Evolutionary conservation across 2,329 filamentous ascomycete species (phyloP).

Genomic region (Paramyrothecium roridum): DNA sequence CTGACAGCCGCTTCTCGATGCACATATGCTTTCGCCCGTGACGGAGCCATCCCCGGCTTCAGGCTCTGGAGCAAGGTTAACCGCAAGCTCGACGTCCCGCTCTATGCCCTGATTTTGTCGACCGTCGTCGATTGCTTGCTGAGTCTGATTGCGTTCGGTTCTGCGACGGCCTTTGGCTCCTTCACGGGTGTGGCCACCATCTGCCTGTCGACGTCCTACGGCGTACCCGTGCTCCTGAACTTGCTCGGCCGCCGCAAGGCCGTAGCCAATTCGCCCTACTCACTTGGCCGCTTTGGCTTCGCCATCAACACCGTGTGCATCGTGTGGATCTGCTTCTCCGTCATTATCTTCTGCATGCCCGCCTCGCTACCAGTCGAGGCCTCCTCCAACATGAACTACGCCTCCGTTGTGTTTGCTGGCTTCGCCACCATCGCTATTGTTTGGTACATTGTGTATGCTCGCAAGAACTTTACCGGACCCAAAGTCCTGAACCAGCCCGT

Average conservation of each 20-base stretch:
- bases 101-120: conserved; percentile 67
- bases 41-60: conserved; percentile 71
- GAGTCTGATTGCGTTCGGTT: conserved; percentile 77
- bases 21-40: conserved; percentile 73
- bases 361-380: conserved; percentile 55
- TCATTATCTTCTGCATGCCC: conserved; percentile 76
- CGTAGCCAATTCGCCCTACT: conserved; percentile 64
- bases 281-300: conserved; percentile 66
- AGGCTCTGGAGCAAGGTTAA: conserved; percentile 65
- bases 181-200: conserved; percentile 81
- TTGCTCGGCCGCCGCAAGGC: conserved; percentile 63
- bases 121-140: conserved; percentile 67
- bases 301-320: conserved; percentile 66
- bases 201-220: conserved; percentile 72
- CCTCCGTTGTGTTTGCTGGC: conserved; percentile 61
- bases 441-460: conserved; percentile 63
- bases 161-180: conserved; percentile 71
- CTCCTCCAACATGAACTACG: conserved; percentile 59
- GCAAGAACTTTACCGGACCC: conserved; percentile 63
- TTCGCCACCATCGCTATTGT: conserved; percentile 56
- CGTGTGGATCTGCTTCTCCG: conserved; percentile 67
- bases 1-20: conserved; percentile 72
- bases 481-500: not conserved
- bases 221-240: conserved; percentile 70
- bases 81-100: conserved; percentile 62